phyloP scores from a whole-genome alignment of 202 grass and related monocot species.

The Tripidium arundinaceum region DNA sequence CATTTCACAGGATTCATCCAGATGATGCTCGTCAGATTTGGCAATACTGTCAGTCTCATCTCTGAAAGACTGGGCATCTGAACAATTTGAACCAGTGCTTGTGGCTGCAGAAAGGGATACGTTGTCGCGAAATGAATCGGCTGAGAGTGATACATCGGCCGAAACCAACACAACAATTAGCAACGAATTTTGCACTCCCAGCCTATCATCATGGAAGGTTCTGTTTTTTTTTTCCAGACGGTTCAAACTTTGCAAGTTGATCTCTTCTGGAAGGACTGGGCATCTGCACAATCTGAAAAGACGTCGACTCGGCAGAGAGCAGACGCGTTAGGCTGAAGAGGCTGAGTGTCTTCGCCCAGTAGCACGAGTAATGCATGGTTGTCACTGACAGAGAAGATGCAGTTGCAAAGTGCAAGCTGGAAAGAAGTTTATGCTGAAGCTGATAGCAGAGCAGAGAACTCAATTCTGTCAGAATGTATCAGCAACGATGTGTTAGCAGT shows the following conservation, averaged over 20 bases:
- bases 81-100: background rate
- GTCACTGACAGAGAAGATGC: constrained; percentile 1
- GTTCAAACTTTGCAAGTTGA: constrained; percentile 4
- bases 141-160: constrained; percentile 10
- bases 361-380: constrained; percentile 30
- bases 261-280: constrained; percentile 16
- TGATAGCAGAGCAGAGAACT: constrained; percentile 25
- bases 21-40: constrained; percentile 4
- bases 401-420: background rate
- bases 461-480: constrained; percentile 29
- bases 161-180: constrained; percentile 25
- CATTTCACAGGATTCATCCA: background rate
- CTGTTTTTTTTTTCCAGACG: background rate
- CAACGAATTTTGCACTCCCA: background rate
- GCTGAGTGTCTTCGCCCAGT: background rate
- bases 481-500: too few species aligned
- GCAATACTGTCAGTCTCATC: background rate
- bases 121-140: background rate
- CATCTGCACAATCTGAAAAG: constrained; percentile 30
- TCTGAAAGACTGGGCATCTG: constrained; percentile 25
- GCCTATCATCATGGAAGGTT: constrained; percentile 2
- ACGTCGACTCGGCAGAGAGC: background rate
- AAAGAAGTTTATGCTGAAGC: background rate
- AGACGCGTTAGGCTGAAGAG: background rate
- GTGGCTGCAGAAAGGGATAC: too few species aligned